These are phyloP conservation scores for Astrothelium subdiscretum DNA, from an alignment of 495 filamentous ascomycete species.

Conservation along the genomic window DNA sequence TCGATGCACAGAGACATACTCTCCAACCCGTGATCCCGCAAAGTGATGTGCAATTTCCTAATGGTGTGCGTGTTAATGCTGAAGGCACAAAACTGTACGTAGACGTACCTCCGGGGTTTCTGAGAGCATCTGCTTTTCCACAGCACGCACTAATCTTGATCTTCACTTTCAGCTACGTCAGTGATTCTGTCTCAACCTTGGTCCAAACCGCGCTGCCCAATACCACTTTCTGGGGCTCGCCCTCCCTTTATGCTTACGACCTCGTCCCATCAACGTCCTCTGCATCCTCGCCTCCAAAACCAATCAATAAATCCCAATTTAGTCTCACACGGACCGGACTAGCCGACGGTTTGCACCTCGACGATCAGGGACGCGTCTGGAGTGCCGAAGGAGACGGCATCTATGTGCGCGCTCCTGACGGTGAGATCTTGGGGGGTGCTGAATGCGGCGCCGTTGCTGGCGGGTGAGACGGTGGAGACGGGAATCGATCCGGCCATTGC, in stretches of 20 bases:
- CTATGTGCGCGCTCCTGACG: background rate
- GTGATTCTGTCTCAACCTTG: background rate
- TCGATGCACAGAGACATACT: background rate
- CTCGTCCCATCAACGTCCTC: background rate
- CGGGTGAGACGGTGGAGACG: background rate
- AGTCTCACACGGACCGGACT: background rate
- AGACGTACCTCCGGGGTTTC: background rate
- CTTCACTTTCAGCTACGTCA: background rate
- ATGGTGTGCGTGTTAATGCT: constrained; percentile 2
- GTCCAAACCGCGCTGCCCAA: background rate
- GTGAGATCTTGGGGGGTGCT: background rate
- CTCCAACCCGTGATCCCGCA: background rate
- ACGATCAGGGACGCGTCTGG: constrained; percentile 1
- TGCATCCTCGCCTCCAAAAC: background rate
- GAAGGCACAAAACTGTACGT: constrained; percentile 5
- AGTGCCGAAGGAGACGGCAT: constrained; percentile 3
- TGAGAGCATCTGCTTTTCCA: background rate
- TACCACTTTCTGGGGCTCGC: background rate
- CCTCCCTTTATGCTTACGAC: background rate
- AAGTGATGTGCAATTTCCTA: background rate
- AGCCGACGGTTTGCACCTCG: background rate
- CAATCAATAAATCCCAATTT: background rate
- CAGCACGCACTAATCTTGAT: background rate
- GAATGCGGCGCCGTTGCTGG: background rate
- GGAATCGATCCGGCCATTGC: background rate